Evolutionary conservation across 768 basidiomycete species (phyloP).

Genomic region (Hygrocybe punicea): DNA sequence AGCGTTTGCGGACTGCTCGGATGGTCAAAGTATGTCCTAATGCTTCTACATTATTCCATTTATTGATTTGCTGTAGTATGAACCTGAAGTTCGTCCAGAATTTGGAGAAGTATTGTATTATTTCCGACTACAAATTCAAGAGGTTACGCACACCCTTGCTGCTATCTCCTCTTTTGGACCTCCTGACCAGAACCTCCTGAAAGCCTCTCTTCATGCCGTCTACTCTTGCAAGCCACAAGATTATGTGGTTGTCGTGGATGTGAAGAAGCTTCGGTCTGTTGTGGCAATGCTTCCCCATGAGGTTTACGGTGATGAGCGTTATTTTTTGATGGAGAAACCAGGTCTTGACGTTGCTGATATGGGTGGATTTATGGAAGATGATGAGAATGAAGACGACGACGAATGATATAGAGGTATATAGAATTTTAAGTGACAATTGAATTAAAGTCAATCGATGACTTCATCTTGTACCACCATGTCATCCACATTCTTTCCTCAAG

Average conservation of each 20-base stretch:
- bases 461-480: no score
- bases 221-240: slow-evolving; percentile 14
- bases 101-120: slow-evolving; percentile 17
- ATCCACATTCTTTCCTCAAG: no score
- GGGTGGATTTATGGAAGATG: background rate
- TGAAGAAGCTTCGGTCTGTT: slow-evolving; percentile 16
- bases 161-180: slow-evolving; percentile 19
- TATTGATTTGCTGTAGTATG: background rate
- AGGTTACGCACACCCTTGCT: background rate
- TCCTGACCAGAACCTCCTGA: slow-evolving; percentile 14
- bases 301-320: background rate
- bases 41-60: background rate
- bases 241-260: slow-evolving; percentile 11
- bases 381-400: background rate
- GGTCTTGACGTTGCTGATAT: slow-evolving; percentile 17
- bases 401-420: no score
- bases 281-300: slow-evolving; percentile 23
- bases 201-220: slow-evolving; percentile 18
- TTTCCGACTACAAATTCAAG: background rate
- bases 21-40: background rate
- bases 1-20: background rate
- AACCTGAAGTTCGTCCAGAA: background rate
- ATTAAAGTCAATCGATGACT: no score
- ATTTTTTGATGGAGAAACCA: slow-evolving; percentile 24
- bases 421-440: no score